phyloP scores from a whole-genome alignment of 257 asterid genomes.

The Solanum appendiculatum region DNA sequence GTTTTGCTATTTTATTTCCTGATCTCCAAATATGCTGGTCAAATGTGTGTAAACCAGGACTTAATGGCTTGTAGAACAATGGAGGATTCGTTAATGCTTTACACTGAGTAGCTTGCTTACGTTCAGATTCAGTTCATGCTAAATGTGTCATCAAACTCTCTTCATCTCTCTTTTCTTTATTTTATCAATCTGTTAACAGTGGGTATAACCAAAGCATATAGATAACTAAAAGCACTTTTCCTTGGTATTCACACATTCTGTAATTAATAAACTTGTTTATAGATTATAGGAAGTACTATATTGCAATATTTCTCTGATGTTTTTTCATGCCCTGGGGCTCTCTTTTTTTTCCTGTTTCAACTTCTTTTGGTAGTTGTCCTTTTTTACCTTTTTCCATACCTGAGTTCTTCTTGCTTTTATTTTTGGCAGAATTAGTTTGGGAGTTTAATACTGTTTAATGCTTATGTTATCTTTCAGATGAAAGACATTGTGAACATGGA shows the following conservation, averaged over 20 bases:
- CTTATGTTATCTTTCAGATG: not conserved
- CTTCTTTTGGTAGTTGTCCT: not conserved
- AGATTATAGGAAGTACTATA: not conserved
- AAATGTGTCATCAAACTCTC: not conserved
- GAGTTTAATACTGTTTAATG: not conserved
- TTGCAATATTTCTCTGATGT: not conserved
- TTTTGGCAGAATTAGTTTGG: not conserved
- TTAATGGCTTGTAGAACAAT: not conserved
- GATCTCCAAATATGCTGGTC: not conserved
- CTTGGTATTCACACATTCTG: not conserved
- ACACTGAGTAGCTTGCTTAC: not conserved
- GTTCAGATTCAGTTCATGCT: not conserved
- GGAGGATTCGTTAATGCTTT: not conserved
- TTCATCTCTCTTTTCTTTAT: not conserved
- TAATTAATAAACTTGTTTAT: not conserved
- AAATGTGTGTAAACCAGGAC: not conserved
- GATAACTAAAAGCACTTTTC: not conserved
- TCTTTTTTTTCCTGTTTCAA: not conserved
- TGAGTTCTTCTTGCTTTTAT: not conserved
- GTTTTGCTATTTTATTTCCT: not conserved
- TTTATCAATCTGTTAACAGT: not conserved
- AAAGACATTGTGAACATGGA: not conserved
- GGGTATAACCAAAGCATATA: not conserved
- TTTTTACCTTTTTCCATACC: not conserved
- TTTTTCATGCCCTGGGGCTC: not conserved